Conservation (phyloP, 2,329 filamentous ascomycete species). For the Xylariaceae sp. region DNA sequence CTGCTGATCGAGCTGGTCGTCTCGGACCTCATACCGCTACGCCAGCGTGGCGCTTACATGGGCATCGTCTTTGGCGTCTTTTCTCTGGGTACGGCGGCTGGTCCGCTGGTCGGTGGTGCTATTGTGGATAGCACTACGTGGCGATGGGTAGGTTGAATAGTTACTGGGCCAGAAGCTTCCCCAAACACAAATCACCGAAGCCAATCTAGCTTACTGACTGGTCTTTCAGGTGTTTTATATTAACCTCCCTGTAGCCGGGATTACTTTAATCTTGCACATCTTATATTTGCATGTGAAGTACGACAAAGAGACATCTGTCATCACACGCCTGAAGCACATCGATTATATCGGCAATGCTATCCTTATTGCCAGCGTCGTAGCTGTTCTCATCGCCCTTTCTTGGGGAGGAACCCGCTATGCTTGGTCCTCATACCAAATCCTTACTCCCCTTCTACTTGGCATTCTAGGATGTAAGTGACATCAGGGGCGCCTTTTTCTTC, state of each 20-base stretch:
- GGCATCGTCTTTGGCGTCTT: slow-evolving; percentile 15
- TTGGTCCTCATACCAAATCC: slow-evolving; percentile 5
- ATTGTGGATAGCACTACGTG: neutral
- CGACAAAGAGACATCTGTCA: too few relatives aligned
- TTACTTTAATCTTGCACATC: slow-evolving; percentile 19
- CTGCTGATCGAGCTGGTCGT: slow-evolving; percentile 39
- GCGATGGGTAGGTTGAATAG: slow-evolving; percentile 12
- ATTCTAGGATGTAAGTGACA: too few relatives aligned
- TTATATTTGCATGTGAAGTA: slow-evolving; percentile 10
- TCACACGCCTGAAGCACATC: slow-evolving; percentile 10
- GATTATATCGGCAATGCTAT: slow-evolving; percentile 11
- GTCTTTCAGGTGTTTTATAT: slow-evolving; percentile 19
- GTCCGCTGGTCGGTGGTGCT: slow-evolving; percentile 1
- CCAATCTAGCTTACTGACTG: too few relatives aligned
- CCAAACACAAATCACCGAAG: too few relatives aligned
- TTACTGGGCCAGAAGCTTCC: too few relatives aligned
- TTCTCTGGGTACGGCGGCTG: slow-evolving; percentile 13
- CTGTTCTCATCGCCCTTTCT: slow-evolving; percentile 6
- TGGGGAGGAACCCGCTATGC: slow-evolving; percentile 2
- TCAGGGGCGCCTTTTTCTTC: too few relatives aligned
- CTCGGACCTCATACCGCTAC: slow-evolving; percentile 41
- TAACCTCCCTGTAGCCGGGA: slow-evolving; percentile 24
- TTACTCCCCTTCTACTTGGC: slow-evolving; percentile 8
- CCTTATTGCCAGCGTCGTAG: slow-evolving; percentile 6
- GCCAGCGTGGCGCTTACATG: slow-evolving; percentile 34